A percentile compares a stretch with the other conserved stretches of the same genome.
Conservation (phyloP, 495 filamentous ascomycete species). For the Hypoxylon trugodes region DNA sequence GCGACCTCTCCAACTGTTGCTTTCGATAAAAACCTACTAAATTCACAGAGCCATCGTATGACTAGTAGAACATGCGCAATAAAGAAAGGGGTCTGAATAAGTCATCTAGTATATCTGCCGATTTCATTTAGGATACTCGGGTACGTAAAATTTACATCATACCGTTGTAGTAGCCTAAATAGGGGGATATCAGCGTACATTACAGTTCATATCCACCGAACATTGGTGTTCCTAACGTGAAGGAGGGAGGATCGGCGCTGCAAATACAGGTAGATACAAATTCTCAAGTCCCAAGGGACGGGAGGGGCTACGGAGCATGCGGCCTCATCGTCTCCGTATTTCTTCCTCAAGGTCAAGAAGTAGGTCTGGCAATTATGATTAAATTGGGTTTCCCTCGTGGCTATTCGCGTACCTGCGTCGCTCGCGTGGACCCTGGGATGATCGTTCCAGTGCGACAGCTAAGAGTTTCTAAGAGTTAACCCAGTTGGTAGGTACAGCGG, state of each 20-base stretch:
- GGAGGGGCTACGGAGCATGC: conserved; percentile 27
- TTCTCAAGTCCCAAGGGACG: conserved; percentile 3
- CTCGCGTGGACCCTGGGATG: conserved; percentile 27
- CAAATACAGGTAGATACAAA: conserved; percentile 22
- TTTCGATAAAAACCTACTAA: no score
- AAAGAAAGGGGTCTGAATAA: not conserved
- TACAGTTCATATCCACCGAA: not conserved
- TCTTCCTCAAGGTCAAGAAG: not conserved
- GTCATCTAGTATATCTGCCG: conserved; percentile 11
- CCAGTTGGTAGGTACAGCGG: not conserved
- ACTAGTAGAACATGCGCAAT: not conserved
- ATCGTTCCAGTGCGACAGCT: conserved; percentile 7
- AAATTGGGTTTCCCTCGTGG: conserved; percentile 34
- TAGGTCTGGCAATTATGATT: conserved; percentile 25
- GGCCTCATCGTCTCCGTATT: conserved; percentile 27
- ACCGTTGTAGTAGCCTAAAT: conserved; percentile 30
- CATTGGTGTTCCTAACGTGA: not conserved
- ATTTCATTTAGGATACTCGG: conserved; percentile 10
- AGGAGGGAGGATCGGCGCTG: conserved; percentile 26
- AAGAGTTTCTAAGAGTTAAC: not conserved
- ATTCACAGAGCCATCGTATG: not conserved
- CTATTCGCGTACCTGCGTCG: conserved; percentile 31
- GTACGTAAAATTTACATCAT: conserved; percentile 19
- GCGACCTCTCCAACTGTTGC: no score
- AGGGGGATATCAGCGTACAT: not conserved